These are phyloP conservation scores for Pterocarpus santalinus DNA, from an alignment of 306 rosid species.

Conservation along the genomic window DNA sequence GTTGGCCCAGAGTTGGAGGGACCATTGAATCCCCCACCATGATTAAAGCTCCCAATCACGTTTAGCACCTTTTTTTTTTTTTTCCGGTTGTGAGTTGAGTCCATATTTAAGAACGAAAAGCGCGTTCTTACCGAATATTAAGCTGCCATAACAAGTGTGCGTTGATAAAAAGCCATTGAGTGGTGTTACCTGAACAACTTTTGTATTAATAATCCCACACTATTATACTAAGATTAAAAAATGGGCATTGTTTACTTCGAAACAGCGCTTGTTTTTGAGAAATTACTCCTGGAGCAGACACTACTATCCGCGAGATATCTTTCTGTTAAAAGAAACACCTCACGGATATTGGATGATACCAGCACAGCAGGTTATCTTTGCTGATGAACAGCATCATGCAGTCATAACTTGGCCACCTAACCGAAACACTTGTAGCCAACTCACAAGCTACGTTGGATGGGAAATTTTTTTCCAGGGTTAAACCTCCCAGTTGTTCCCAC, in stretches of 20 bases:
- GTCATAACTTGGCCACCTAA: not conserved
- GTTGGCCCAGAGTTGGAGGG: no score
- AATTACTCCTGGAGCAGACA: not conserved
- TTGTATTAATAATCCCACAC: not conserved
- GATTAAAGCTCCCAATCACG: no score
- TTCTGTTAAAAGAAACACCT: not conserved
- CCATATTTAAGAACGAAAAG: no score
- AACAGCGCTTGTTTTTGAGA: not conserved
- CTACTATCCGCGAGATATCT: not conserved
- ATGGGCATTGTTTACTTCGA: not conserved
- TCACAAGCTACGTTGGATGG: not conserved
- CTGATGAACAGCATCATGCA: slow-evolving; percentile 15
- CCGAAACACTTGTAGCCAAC: no score
- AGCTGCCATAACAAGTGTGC: slow-evolving; percentile 1
- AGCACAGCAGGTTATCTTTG: slow-evolving; percentile 1
- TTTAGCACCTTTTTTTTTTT: no score
- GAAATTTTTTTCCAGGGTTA: not conserved
- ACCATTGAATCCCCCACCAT: no score
- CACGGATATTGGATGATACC: not conserved
- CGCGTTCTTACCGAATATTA: not conserved
- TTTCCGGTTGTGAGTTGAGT: no score
- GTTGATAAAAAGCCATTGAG: not conserved
- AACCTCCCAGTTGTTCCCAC: not conserved
- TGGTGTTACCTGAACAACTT: not conserved
- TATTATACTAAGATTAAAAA: not conserved